phyloP scores from a whole-genome alignment of 2,329 filamentous ascomycete species.

The Fusarium camptoceras region DNA sequence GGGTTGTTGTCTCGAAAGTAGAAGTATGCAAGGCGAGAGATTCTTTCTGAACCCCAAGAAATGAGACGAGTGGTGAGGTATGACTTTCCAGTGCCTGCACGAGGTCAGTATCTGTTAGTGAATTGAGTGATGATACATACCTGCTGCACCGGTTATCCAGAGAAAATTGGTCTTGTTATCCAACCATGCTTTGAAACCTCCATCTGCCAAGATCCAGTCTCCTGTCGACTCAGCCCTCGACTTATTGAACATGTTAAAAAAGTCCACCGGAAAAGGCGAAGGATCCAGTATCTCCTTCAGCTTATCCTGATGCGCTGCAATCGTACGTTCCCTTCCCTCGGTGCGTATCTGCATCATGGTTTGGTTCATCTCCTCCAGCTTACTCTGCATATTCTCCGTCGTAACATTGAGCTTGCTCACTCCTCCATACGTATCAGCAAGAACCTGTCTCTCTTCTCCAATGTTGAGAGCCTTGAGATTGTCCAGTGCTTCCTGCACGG shows the following conservation, averaged over 20 bases:
- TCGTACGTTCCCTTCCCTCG: constrained; percentile 51
- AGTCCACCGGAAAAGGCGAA: constrained; percentile 58
- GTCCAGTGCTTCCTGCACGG: constrained; percentile 54
- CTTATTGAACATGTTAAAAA: constrained; percentile 55
- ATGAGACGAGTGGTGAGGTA: constrained; percentile 59
- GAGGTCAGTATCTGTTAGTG: neutral
- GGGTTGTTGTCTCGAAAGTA: constrained; percentile 63
- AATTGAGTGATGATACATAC: constrained; percentile 32
- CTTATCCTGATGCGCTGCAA: constrained; percentile 51
- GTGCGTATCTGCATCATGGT: constrained; percentile 50
- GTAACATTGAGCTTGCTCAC: constrained; percentile 53
- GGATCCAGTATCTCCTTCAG: constrained; percentile 56
- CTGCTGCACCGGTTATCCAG: constrained; percentile 59
- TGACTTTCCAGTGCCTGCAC: constrained; percentile 58
- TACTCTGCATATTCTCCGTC: constrained; percentile 52
- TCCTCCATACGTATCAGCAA: constrained; percentile 57
- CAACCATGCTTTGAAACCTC: constrained; percentile 55
- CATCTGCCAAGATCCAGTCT: constrained; percentile 59
- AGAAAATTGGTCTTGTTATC: constrained; percentile 54
- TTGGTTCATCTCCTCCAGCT: constrained; percentile 52
- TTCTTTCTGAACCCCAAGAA: constrained; percentile 52
- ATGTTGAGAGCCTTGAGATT: constrained; percentile 56
- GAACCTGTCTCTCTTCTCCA: constrained; percentile 57
- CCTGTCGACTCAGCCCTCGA: constrained; percentile 57
- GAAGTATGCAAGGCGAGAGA: constrained; percentile 57